Evolutionary conservation across 768 basidiomycete species (phyloP).

Genomic region (Hygrophoropsis aurantiaca): DNA sequence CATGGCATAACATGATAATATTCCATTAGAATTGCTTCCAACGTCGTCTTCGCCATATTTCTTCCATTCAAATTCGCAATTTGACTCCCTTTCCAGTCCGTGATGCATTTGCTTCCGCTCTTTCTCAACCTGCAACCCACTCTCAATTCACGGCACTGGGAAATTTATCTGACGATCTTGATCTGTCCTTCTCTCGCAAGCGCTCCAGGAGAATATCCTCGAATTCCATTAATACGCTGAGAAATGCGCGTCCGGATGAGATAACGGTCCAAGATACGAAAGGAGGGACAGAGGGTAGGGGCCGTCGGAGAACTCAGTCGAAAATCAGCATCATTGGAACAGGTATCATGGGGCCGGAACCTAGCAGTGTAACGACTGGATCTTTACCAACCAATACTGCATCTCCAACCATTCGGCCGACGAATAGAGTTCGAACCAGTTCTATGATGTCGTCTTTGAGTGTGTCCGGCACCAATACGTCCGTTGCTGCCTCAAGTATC

Average conservation of each 20-base stretch:
- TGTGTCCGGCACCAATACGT: constrained; percentile 6
- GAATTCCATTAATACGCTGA: constrained; percentile 51
- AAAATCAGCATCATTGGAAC: constrained; percentile 39
- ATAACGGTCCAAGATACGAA: constrained; percentile 30
- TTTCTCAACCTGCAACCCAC: constrained; percentile 64
- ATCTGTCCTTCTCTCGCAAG: constrained; percentile 56
- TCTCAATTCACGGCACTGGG: constrained; percentile 59
- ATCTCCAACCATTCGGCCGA: constrained; percentile 33
- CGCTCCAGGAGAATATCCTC: constrained; percentile 62
- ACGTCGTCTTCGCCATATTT: constrained; percentile 74
- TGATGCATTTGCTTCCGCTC: constrained; percentile 70
- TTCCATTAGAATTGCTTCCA: constrained; percentile 32
- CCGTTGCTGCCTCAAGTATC: not conserved
- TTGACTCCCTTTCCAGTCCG: constrained; percentile 83
- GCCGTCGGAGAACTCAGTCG: constrained; percentile 46
- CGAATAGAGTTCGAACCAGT: constrained; percentile 46
- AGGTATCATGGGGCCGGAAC: constrained; percentile 10
- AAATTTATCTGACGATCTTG: constrained; percentile 69
- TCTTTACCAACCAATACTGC: constrained; percentile 16
- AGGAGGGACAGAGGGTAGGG: constrained; percentile 29
- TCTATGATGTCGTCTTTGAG: constrained; percentile 53
- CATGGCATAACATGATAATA: not conserved
- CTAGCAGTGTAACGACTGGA: constrained; percentile 12
- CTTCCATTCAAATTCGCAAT: constrained; percentile 73
- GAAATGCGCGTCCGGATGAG: constrained; percentile 47